A percentile compares a stretch with the other conserved stretches of the same genome.
phyloP scores from a whole-genome alignment of 2,329 filamentous ascomycete genomes.

The Metarhizium humberi region DNA sequence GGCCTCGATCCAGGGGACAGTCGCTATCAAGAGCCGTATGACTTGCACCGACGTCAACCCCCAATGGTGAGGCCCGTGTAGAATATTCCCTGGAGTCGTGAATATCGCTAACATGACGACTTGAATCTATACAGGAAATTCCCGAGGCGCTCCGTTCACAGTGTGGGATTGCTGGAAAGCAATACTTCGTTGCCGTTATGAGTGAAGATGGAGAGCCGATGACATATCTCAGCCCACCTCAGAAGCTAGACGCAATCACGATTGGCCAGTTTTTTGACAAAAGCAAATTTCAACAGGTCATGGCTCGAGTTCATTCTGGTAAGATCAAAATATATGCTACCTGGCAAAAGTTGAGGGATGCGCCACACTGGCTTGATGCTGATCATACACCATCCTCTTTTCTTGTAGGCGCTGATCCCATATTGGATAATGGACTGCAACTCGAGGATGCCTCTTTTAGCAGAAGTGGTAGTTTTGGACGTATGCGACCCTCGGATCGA shows the following conservation, averaged over 20 bases:
- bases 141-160: constrained; percentile 40
- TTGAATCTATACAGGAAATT: constrained; percentile 31
- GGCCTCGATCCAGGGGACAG: constrained; percentile 16
- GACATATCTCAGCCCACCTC: constrained; percentile 35
- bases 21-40: constrained; percentile 25
- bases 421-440: constrained; percentile 22
- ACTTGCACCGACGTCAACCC: constrained; percentile 25
- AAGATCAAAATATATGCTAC: constrained; percentile 8
- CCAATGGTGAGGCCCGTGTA: constrained; percentile 24
- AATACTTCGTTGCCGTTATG: constrained; percentile 43
- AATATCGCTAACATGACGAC: constrained; percentile 4
- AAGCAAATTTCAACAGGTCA: constrained; percentile 30
- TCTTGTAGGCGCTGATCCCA: constrained; percentile 20
- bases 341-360: background rate
- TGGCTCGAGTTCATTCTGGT: constrained; percentile 30
- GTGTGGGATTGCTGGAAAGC: constrained; percentile 40
- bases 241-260: constrained; percentile 26
- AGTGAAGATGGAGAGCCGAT: constrained; percentile 36
- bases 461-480: constrained; percentile 15
- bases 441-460: constrained; percentile 17
- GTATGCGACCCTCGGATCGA: constrained; percentile 19
- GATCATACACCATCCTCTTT: background rate
- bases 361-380: background rate
- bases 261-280: constrained; percentile 37
- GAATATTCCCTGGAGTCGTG: background rate